phyloP scores from a whole-genome alignment of 208 protist species.

The Trichomonas tenax region DNA sequence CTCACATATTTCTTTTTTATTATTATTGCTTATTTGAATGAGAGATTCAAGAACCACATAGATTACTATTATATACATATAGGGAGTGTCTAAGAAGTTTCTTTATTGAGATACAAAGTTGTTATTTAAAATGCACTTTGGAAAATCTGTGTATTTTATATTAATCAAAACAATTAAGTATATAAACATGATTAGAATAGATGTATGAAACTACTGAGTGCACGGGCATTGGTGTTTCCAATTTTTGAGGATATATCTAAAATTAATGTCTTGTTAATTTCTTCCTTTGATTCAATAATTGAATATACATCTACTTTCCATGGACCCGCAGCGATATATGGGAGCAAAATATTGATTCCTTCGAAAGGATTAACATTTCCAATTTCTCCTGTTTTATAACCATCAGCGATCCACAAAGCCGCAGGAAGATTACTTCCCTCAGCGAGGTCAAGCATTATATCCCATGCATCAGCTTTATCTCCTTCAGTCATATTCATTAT shows the following conservation, averaged over 20 bases:
- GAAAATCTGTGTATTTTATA: no score
- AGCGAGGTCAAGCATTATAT: neutral
- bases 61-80: no score
- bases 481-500: neutral
- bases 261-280: neutral
- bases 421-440: neutral
- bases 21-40: no score
- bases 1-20: no score
- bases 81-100: no score
- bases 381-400: neutral
- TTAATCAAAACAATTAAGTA: neutral
- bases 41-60: no score
- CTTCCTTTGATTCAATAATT: neutral
- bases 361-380: neutral
- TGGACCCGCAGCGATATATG: neutral
- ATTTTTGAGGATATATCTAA: neutral
- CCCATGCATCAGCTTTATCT: neutral
- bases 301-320: neutral
- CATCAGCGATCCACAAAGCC: neutral
- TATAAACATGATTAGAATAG: neutral
- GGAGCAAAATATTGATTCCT: neutral
- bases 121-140: no score
- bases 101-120: no score
- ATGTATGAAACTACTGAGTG: neutral
- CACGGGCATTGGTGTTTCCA: neutral